Evolutionary conservation across 176 grass and related monocot genomes (phyloP), one percentile per base, ranked within the genome.

Genomic region (Oropetium thomaeum): DNA sequence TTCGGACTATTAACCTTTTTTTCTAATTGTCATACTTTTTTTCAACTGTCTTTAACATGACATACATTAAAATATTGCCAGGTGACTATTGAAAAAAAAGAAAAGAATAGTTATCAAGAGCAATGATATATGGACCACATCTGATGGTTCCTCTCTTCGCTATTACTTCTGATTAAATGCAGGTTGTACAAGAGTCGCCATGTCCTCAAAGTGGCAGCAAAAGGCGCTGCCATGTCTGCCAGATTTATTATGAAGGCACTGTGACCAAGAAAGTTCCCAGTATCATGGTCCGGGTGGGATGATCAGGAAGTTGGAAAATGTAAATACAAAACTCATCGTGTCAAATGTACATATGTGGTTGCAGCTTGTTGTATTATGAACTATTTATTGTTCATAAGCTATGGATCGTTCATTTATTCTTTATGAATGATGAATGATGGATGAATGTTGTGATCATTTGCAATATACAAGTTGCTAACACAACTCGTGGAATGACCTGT

Each of bases 231-330:
- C 0, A 65, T 68, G 38, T 82, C 91, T 41, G 35, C 91, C 57
- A 93, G 74, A 34, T 81, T 82, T 87, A 60, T 90, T 33, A 86
- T 93, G 77, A 93, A 90, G 69, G 87, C 84, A 45, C 8, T 93
- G 7, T 93, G 62, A 77, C 7, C 26, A 51, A 14, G 4, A 51
- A 33, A 49, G 29, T 13, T 4, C 13, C 14, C 25, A 27, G 8
- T 10, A 17, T 49, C 32, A 66, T 53, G 73, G 77, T 43, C 67
- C 55, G 40, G 22, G 66, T 7, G 39, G 47, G 66, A 61, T 35
- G 43, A 71, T 70, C 54, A 5, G 52, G 71, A 85, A 67, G 0
- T 7, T 86, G 63, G 43, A 65, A 65, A 65, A 65, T 77, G 74
- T 77, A 77, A 79, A 69, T 92, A 88, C 83, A 81, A 71, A 86